Evolutionary conservation across 768 basidiomycete genomes (phyloP), one percentile per base, ranked within the genome.

Genomic region (Symmetrospora coprosmae): DNA sequence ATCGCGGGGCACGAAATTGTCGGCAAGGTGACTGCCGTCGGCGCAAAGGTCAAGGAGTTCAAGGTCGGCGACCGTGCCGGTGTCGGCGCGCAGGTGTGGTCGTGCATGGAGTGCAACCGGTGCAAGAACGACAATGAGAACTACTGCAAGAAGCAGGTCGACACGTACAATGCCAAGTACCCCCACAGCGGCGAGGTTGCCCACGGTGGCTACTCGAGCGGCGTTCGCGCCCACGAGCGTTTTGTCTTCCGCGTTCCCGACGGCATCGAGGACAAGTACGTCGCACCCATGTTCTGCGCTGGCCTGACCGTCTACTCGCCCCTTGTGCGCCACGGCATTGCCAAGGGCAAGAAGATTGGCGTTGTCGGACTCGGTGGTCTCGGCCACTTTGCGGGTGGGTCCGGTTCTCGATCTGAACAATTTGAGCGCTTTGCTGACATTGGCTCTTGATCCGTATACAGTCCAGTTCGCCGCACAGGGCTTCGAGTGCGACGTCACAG

Each of bases 361-460:
- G 69, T 84, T 38, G 74, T 82, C 59, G 82, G 82, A 35, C 76
- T 83, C 27, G 82, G 81, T 35, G 82, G 82, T n/a, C 72, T 82
- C 19, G 67, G n/a, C n/a, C n/a, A n/a, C n/a, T n/a, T n/a, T n/a
- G n/a, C n/a, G n/a, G n/a, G n/a, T n/a, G n/a, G n/a, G n/a, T n/a
- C n/a, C n/a, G n/a, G 66, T 4, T n/a, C n/a, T n/a, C n/a, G n/a
- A n/a, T n/a, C n/a, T n/a, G n/a, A n/a, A n/a, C n/a, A n/a, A n/a
- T 45, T 45, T 38, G 27, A 19, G 28, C 65, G 62, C 48, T 60
- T 52, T 23, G 62, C 39, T 31, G 28, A 40, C 23, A 23, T 50
- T 33, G 60, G 31, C 14, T 17, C 8, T 16, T 33, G 19, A 28
- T 1, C 27, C 23, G 47, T 16, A 37, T 48, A 58, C 40, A 33